Base-by-base conservation (phyloP, 208 protist species). In the Herpetomonas samuelpessoai region DNA sequence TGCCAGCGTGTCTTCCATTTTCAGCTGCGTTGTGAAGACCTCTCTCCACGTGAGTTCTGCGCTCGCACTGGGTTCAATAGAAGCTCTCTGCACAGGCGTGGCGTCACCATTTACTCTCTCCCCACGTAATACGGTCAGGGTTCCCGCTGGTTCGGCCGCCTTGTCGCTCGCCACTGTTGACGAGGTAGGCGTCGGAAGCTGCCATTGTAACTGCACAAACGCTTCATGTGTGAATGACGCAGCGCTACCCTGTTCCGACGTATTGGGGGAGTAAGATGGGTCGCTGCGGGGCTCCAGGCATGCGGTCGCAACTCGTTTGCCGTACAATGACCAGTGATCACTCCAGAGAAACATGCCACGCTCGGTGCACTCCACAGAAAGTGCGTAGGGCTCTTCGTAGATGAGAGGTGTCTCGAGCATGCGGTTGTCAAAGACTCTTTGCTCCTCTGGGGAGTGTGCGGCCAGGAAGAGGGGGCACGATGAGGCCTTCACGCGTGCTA, bases 351-450 rank as follows among this genome's bases (percentile, higher is more conserved):
- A 83, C 25, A 85, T 45, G 1, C 86, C 86, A 3, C 47, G 66
- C 10, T 50, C 16, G 1, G 68, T 80, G 66, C 76, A 86, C 30
- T 93, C 86, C 16, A 91, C 57, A 3, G 82, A 88, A 9, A 93
- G 49, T 39, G 71, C 65, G 57, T 81, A 74, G 0, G 81, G 80
- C 60, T 93, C 78, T 27, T 93, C 83, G 79, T 81, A 93, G 31
- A 93, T 86, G 10, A 93, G 73, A 39, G 86, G 86, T 10, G 86
- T 93, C 39, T 82, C 72, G 19, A 93, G 73, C 59, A 91, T 69
- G 4, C 69, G 65, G n/a, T 66, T 54, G 41, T 91, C 65, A 58
- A 82, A 93, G 46, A 68, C 41, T 0, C 50, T 38, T 39, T 84
- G 61, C 46, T 91, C 81, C 57, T 81, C 80, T 44, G 51, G 18